Percentiles rank a stretch among this genome's conserved stretches.
Evolutionary conservation across 495 filamentous ascomycete species (phyloP).

Genomic region (Umbilicaria muhlenbergii): DNA sequence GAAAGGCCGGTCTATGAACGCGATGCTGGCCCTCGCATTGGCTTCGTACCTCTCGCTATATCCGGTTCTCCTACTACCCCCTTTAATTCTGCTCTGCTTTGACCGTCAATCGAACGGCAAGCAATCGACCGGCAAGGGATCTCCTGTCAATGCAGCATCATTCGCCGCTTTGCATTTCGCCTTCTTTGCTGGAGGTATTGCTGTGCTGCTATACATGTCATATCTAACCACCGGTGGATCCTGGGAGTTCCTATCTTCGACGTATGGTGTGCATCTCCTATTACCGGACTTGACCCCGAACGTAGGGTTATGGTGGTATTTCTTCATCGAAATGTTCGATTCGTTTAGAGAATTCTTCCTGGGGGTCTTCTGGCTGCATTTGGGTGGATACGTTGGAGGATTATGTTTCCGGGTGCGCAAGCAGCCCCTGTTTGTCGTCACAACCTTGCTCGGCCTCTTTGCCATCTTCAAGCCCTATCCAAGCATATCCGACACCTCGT

Average conservation of each 20-base stretch:
- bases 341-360: conserved; percentile 95
- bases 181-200: conserved; percentile 29
- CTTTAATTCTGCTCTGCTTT: conserved; percentile 67
- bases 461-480: conserved; percentile 94
- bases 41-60: conserved; percentile 88
- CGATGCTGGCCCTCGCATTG: conserved; percentile 75
- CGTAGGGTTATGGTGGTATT: conserved; percentile 98
- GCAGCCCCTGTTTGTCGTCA: conserved; percentile 76
- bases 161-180: conserved; percentile 37
- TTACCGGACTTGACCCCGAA: conserved; percentile 91
- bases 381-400: conserved; percentile 74
- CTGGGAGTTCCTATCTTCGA: conserved; percentile 72
- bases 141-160: conserved; percentile 3
- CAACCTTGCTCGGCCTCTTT: conserved; percentile 70
- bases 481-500: conserved; percentile 68
- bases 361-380: conserved; percentile 92
- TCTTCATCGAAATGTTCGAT: conserved; percentile 99
- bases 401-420: conserved; percentile 61
- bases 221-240: conserved; percentile 60
- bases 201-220: conserved; percentile 52
- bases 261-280: conserved; percentile 82
- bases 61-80: conserved; percentile 71
- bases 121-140: background rate
- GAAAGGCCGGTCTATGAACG: conserved; percentile 51
- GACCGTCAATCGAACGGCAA: conserved; percentile 36